A percentile compares a stretch with the other conserved stretches of the same genome.
Conservation (phyloP, 2,329 filamentous ascomycete species). For the Rutstroemia sp. region DNA sequence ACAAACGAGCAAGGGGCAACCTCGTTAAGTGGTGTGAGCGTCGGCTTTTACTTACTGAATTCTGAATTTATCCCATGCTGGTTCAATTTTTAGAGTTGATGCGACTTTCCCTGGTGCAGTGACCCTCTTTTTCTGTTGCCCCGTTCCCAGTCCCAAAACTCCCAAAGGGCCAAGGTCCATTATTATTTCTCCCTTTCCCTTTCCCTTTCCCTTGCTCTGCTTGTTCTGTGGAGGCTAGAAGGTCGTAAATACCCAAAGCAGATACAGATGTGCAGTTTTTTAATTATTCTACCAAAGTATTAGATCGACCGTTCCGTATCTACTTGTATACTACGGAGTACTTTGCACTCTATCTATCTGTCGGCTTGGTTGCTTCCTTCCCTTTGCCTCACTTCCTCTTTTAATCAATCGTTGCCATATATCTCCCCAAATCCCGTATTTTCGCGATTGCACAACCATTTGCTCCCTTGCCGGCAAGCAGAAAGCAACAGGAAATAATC, state of each 20-base stretch:
- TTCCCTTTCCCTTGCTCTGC: not conserved
- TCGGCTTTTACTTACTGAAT: no score
- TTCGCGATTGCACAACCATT: constrained; percentile 5
- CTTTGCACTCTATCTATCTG: not conserved
- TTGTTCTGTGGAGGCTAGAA: no score
- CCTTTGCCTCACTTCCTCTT: not conserved
- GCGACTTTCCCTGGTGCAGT: no score
- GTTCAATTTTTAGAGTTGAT: no score
- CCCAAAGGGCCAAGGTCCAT: not conserved
- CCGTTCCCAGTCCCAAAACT: not conserved
- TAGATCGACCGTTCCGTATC: no score
- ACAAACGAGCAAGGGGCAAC: no score
- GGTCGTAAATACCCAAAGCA: no score
- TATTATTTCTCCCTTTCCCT: not conserved
- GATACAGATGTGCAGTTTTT: not conserved
- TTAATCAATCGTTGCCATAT: not conserved
- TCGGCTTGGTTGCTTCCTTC: not conserved
- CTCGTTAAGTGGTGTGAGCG: no score
- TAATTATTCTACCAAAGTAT: no score
- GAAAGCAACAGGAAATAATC: constrained; percentile 3
- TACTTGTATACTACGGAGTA: no score
- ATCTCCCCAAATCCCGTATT: not conserved
- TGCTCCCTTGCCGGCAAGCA: not conserved
- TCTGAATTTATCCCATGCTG: no score
- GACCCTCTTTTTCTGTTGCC: not conserved